These are phyloP conservation scores for Quercus robur DNA, from an alignment of 306 rosid genomes.

Conservation along the genomic window DNA sequence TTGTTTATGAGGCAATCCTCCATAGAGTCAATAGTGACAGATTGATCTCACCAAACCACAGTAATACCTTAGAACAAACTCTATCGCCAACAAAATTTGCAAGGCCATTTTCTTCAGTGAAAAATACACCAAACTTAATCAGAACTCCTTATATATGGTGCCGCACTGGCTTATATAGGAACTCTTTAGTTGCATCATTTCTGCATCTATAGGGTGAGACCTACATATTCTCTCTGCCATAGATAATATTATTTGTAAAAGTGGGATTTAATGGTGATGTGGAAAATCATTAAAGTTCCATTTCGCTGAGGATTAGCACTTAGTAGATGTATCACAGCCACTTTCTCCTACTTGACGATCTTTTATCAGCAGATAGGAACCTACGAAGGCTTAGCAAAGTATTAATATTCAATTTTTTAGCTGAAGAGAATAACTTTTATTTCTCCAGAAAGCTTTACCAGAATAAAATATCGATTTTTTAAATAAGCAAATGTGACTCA, in stretches of 20 bases:
- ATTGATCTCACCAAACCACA: background rate
- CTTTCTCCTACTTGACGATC: conserved; percentile 46
- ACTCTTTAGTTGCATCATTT: background rate
- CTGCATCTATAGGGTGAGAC: background rate
- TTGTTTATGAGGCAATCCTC: too few species aligned
- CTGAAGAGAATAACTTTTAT: background rate
- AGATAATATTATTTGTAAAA: background rate
- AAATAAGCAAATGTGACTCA: background rate
- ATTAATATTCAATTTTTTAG: conserved; percentile 22
- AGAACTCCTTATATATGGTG: background rate
- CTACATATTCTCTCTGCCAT: background rate
- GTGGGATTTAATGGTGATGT: background rate
- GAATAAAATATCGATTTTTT: background rate
- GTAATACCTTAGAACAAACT: background rate
- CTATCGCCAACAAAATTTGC: background rate
- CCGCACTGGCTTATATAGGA: background rate
- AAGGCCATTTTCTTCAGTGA: background rate
- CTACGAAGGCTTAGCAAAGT: conserved; percentile 56
- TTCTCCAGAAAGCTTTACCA: background rate
- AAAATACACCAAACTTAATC: background rate
- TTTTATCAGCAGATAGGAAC: conserved; percentile 37
- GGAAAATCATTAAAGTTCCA: background rate
- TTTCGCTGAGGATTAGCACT: background rate
- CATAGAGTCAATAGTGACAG: too few species aligned
- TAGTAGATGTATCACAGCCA: conserved; percentile 27